Conservation (phyloP, 2,329 filamentous ascomycete genomes). For the Claviceps citrina region DNA sequence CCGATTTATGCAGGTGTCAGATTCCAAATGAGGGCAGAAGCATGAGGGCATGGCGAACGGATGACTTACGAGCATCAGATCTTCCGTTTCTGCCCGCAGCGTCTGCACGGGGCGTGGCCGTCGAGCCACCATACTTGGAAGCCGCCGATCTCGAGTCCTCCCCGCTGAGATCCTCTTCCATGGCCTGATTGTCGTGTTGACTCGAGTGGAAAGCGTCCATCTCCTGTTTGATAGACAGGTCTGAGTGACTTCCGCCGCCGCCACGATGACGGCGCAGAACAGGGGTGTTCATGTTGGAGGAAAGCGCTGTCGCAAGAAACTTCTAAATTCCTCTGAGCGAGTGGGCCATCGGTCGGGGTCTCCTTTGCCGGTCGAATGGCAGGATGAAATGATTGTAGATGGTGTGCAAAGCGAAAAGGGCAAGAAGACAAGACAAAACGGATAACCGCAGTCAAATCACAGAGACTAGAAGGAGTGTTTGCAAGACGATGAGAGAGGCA, state of each 20-base stretch:
- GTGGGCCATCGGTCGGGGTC: not conserved
- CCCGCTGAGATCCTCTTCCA: not conserved
- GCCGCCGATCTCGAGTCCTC: not conserved
- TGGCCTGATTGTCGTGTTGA: not conserved
- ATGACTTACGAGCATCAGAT: conserved; percentile 25
- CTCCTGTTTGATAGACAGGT: conserved; percentile 13
- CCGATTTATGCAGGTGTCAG: conserved; percentile 3
- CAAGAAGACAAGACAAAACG: too few species aligned
- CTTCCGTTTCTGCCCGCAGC: conserved; percentile 15
- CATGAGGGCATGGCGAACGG: too few species aligned
- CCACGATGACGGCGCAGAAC: conserved; percentile 1
- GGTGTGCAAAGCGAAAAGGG: too few species aligned
- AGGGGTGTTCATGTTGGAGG: not conserved
- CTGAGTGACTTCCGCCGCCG: not conserved
- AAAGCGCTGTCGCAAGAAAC: not conserved
- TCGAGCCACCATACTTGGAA: conserved; percentile 11
- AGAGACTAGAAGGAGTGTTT: too few species aligned
- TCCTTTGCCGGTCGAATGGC: too few species aligned
- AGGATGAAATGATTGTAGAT: not conserved
- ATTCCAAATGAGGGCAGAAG: too few species aligned
- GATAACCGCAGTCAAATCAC: too few species aligned
- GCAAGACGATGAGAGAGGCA: too few species aligned
- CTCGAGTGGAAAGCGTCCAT: conserved; percentile 8
- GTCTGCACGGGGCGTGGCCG: conserved; percentile 7
- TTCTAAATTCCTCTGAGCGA: not conserved